phyloP scores from a whole-genome alignment of 139 green algal species.

The Picochlorum sp. region DNA sequence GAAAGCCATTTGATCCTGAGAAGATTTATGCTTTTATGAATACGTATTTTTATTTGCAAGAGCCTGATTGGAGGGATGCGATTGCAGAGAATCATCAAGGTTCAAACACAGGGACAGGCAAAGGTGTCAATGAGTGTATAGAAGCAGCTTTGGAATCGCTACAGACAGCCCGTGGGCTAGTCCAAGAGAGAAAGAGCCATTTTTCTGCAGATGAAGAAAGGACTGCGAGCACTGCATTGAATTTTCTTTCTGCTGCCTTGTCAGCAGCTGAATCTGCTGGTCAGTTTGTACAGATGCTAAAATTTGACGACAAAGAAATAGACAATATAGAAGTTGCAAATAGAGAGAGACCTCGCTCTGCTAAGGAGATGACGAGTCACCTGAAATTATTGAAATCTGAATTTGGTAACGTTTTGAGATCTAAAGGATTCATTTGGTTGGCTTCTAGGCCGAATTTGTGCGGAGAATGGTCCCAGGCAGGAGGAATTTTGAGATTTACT shows the following conservation, averaged over 20 bases:
- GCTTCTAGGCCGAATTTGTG: conserved; percentile 35
- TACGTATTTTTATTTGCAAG: conserved; percentile 19
- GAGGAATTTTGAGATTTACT: conserved; percentile 40
- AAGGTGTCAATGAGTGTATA: too few species aligned
- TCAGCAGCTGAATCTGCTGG: neutral
- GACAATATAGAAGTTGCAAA: too few species aligned
- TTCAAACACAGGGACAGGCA: too few species aligned
- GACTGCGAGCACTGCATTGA: too few species aligned
- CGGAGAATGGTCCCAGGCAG: conserved; percentile 60
- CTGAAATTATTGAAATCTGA: neutral
- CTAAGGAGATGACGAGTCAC: neutral
- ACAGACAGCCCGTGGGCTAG: too few species aligned
- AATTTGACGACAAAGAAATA: too few species aligned
- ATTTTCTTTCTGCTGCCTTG: too few species aligned
- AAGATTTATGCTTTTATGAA: conserved; percentile 47
- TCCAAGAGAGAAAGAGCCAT: too few species aligned
- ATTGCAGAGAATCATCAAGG: neutral
- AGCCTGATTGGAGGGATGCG: conserved; percentile 3
- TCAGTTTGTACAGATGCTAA: neutral
- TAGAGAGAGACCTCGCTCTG: neutral
- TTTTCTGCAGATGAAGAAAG: too few species aligned
- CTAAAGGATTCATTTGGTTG: conserved; percentile 70
- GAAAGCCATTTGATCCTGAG: conserved; percentile 65
- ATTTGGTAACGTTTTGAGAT: conserved; percentile 41
- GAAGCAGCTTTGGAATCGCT: neutral